A percentile compares a stretch with the other conserved stretches of the same genome.
phyloP scores from a whole-genome alignment of 2,329 filamentous ascomycete genomes.

The Microascus cirrosus region DNA sequence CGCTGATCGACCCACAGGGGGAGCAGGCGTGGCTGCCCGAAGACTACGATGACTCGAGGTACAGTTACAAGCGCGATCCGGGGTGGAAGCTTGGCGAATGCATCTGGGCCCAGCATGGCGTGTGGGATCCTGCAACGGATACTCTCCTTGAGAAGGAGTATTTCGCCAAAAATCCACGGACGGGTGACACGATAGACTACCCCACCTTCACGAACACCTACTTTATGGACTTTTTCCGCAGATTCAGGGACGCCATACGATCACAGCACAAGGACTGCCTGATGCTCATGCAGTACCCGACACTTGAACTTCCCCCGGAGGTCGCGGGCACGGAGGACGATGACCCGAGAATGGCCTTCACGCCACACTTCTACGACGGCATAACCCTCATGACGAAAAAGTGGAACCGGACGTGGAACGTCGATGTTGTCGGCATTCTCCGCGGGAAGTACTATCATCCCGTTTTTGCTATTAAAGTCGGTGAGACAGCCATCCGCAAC shows the following conservation, averaged over 20 bases:
- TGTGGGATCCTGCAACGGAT: constrained; percentile 80
- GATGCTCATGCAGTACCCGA: constrained; percentile 83
- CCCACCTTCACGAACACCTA: constrained; percentile 83
- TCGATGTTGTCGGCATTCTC: constrained; percentile 86
- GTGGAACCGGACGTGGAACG: constrained; percentile 96
- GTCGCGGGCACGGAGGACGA: constrained; percentile 85
- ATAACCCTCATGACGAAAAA: constrained; percentile 96
- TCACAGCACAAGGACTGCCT: constrained; percentile 68
- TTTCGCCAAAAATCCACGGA: constrained; percentile 68
- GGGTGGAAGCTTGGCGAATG: constrained; percentile 91
- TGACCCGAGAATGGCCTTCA: constrained; percentile 81
- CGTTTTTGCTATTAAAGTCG: constrained; percentile 84
- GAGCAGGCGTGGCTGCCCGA: constrained; percentile 71
- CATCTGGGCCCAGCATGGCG: constrained; percentile 90
- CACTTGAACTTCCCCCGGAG: constrained; percentile 78
- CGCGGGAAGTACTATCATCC: constrained; percentile 82
- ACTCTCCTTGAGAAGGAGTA: constrained; percentile 74
- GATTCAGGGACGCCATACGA: constrained; percentile 65
- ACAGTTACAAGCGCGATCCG: constrained; percentile 81
- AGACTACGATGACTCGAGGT: constrained; percentile 76
- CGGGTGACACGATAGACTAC: constrained; percentile 65
- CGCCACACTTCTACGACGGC: constrained; percentile 93
- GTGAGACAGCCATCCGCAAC: constrained; percentile 88
- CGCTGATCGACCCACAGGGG: constrained; percentile 79
- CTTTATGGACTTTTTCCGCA: constrained; percentile 77